Evolutionary conservation across 257 asterid genomes (phyloP), one percentile per base, ranked within the genome.

Genomic region (Perilla frutescens): DNA sequence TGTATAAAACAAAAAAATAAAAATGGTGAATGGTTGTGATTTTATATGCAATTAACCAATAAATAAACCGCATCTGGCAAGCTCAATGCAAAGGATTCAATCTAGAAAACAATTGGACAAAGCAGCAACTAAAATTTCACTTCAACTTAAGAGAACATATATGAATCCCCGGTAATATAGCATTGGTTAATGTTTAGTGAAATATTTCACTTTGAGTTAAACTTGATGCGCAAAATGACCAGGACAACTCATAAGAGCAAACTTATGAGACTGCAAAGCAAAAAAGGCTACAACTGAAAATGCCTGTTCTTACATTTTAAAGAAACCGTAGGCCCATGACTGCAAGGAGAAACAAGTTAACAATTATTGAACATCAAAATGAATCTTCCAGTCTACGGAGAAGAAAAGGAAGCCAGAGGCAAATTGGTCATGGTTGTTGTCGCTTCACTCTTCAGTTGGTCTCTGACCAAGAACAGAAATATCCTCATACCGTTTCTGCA

Each of bases 401-500:
- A 56, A 53, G 37, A 60, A 20, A 26, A 37, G 66, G 43, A 70
- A 49, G 55, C 53, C 45, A 11, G 62, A n/a, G 40, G 68, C 39
- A 32, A 45, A 74, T 58, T 50, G 58, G 49, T 56, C 70, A 43
- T 65, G 4, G 26, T 20, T 20, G 11, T 36, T 53, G 68, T 68
- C 62, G 64, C 68, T 77, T 86, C 87, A 88, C 82, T 88, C 96
- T 74, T 89, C 96, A 6, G 87, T 34, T 58, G 32, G 96, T 81
- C 97, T 87, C 86, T 91, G 93, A 64, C 96, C 97, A 82, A 91
- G 77, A 76, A 87, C 95, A 58, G 95, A 72, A 71, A 91, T 91
- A 78, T 91, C 97, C 81, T 91, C 97, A 0, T 85, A 91, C 0
- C 91, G 91, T 71, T 91, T 91, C 97, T 91, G 97, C 84, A 89